These are phyloP conservation scores for Batrachochytrium dendrobatidis DNA, from an alignment of 371 early-diverging fungal species.

Conservation along the genomic window DNA sequence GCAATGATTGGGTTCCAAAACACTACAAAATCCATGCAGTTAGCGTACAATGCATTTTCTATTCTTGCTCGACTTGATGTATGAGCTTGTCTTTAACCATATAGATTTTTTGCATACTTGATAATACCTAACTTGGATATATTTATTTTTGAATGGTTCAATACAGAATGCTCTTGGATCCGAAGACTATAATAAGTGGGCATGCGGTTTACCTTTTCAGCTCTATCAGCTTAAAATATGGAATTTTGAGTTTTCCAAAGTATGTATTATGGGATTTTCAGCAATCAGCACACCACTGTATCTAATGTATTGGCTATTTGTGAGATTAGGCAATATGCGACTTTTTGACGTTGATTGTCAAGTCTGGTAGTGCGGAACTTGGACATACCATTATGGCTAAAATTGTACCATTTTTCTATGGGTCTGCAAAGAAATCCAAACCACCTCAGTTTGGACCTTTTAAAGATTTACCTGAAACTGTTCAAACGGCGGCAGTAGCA, in stretches of 20 bases:
- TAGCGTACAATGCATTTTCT: background rate
- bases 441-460: background rate
- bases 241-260: background rate
- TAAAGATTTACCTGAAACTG: background rate
- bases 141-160: background rate
- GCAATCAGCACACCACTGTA: no score
- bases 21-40: background rate
- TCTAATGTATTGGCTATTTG: no score
- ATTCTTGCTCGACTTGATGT: background rate
- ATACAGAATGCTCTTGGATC: background rate
- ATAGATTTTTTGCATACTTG: background rate
- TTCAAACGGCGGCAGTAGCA: background rate
- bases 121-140: background rate
- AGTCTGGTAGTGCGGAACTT: no score
- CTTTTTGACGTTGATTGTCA: no score
- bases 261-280: no score
- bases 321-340: no score
- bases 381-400: background rate
- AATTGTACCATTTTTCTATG: background rate
- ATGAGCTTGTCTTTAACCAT: background rate
- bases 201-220: background rate
- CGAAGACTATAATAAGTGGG: background rate
- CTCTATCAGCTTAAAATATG: background rate
- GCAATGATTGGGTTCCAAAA: slow-evolving; percentile 1
- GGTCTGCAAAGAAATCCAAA: background rate